phyloP scores from a whole-genome alignment of 2,329 filamentous ascomycete species.

The Scytalidium lignicola region DNA sequence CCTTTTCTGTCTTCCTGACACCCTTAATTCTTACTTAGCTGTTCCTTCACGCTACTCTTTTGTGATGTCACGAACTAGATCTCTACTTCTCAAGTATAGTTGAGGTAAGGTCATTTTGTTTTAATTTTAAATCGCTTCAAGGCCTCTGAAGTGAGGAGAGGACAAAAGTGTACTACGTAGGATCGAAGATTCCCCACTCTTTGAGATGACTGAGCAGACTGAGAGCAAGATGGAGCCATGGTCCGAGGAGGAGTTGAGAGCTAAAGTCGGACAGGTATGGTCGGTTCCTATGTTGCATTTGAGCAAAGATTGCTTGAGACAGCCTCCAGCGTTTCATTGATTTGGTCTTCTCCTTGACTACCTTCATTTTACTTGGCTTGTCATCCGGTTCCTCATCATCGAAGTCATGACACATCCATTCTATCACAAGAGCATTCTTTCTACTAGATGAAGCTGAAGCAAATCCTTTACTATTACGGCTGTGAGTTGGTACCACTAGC shows the following conservation, averaged over 20 bases:
- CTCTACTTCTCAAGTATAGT: no score
- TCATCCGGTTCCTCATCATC: neutral
- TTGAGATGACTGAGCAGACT: neutral
- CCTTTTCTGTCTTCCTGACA: no score
- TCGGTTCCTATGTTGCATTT: neutral
- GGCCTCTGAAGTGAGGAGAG: no score
- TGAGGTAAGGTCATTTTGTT: no score
- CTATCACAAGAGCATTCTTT: neutral
- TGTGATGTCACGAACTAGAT: no score
- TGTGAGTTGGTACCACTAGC: no score
- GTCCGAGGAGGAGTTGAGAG: slow-evolving; percentile 18
- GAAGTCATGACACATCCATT: neutral
- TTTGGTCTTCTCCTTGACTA: neutral
- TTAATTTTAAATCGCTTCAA: no score
- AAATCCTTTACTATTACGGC: no score
- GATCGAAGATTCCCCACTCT: neutral
- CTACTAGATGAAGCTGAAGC: slow-evolving; percentile 1
- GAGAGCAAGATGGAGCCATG: slow-evolving; percentile 6
- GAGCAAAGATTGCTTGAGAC: neutral
- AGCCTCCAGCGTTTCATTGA: neutral
- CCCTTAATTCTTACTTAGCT: no score
- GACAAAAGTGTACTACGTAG: no score
- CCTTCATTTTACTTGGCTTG: neutral
- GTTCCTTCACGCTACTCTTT: no score
- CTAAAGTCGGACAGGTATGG: slow-evolving; percentile 22